A percentile compares a stretch with the other conserved stretches of the same genome.
phyloP scores from a whole-genome alignment of 768 basidiomycete genomes.

The Mycena amicta region DNA sequence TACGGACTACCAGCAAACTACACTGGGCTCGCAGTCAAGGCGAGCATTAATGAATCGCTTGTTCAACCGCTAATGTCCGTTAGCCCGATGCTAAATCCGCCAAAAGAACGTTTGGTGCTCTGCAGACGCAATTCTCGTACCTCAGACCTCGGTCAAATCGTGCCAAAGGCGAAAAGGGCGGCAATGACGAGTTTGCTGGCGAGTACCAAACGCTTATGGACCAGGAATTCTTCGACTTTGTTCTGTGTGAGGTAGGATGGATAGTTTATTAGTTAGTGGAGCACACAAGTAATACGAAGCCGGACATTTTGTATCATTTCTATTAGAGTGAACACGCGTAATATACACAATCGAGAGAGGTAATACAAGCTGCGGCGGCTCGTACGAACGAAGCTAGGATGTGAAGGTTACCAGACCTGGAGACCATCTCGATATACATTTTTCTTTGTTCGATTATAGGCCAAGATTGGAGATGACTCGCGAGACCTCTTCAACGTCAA shows the following conservation, averaged over 20 bases:
- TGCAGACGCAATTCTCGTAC: conserved; percentile 82
- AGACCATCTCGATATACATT: conserved; percentile 21
- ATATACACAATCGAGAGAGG: conserved; percentile 26
- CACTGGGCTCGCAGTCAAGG: conserved; percentile 79
- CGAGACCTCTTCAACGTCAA: conserved; percentile 73
- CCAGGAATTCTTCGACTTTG: conserved; percentile 95
- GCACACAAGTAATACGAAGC: conserved; percentile 14
- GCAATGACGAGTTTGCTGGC: conserved; percentile 74
- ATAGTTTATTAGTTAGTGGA: conserved; percentile 68
- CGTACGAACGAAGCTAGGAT: conserved; percentile 18
- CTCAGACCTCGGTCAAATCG: conserved; percentile 71
- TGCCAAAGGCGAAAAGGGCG: conserved; percentile 42
- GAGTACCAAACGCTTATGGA: conserved; percentile 94
- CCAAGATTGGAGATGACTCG: conserved; percentile 79
- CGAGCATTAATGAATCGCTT: no score
- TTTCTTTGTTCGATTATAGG: conserved; percentile 41
- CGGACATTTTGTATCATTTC: conserved; percentile 39
- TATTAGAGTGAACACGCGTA: conserved; percentile 44
- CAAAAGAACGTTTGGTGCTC: conserved; percentile 72
- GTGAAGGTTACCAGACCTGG: conserved; percentile 2
- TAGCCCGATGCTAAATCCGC: conserved; percentile 87
- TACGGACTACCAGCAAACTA: conserved; percentile 96
- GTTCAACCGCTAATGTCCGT: no score
- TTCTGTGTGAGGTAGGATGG: conserved; percentile 92
- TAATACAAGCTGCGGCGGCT: conserved; percentile 27